Evolutionary conservation across 148 eudicot species (phyloP).

Genomic region (Rhododendron ovatum): DNA sequence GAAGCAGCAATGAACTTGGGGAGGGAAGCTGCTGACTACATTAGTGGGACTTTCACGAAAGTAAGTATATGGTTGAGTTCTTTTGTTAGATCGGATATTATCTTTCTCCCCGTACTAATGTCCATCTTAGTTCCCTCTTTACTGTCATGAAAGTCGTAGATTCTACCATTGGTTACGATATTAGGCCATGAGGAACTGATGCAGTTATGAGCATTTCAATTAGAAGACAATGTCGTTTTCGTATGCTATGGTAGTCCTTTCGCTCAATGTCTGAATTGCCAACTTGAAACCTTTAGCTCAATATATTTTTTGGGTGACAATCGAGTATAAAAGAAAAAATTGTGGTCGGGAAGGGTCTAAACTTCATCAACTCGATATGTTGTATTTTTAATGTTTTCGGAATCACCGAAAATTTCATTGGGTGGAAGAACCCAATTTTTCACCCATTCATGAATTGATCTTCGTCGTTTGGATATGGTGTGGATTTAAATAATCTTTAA

Average conservation of each 20-base stretch:
- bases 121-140: background rate
- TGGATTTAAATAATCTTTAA: background rate
- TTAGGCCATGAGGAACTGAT: background rate
- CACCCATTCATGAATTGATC: too few relatives aligned
- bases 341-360: too few relatives aligned
- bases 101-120: background rate
- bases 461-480: background rate
- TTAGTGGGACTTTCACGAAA: conserved; percentile 84
- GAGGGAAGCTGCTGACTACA: conserved; percentile 91
- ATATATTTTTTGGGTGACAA: background rate
- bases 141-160: background rate
- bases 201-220: background rate
- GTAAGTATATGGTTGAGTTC: conserved; percentile 26
- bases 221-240: background rate
- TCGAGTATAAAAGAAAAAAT: too few relatives aligned
- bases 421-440: too few relatives aligned
- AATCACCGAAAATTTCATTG: too few relatives aligned
- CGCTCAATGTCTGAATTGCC: background rate
- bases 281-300: background rate
- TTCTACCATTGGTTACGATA: background rate
- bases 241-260: background rate
- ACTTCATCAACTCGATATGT: too few relatives aligned
- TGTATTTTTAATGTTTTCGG: too few relatives aligned
- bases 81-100: background rate
- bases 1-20: conserved; percentile 93